Evolutionary conservation across 768 basidiomycete genomes (phyloP), one percentile per base, ranked within the genome.

Genomic region (Tylopilus rubrobrunneus): DNA sequence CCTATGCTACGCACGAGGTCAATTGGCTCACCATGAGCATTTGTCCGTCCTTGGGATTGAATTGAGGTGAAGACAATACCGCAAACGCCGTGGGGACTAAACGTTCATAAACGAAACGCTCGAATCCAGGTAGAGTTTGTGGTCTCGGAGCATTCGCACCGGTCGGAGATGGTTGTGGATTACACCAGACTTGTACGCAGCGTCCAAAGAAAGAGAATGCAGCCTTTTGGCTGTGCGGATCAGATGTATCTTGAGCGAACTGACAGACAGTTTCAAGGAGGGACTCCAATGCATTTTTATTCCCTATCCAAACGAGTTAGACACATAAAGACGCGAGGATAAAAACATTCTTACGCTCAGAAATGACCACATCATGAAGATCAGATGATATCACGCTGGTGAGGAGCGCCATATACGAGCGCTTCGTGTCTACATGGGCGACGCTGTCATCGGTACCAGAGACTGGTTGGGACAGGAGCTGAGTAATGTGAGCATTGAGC

Each of bases 31-130:
- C 95, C 64, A 86, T 81, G 47, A 87, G 76, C 64, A 87, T 84
- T 62, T 93, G 91, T 2, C 90, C 92, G 65, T 97, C 93, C 65
- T 90, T 91, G 59, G 87, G 75, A 65, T 94, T 95, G 67, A 97
- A 91, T 39, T 85, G 82, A 0, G 87, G 83, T 9, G 79, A 75
- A 11, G 89, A 85, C 1, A 92, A 82, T 5, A 98, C 82, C 8
- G 84, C 79, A 69, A 99, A 97, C 23, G 86, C 87, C 3, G 83
- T 74, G 11, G 92, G 90, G 48, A 98, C 75, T 33, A 96, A 71
- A 12, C 85, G 82, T 56, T 94, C 88, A 63, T 98, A 98, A 29
- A 96, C 81, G 67, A 95, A 95, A 14, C 83, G 80, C 60, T 98
- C 94, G 60, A 97, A 98, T 1, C 96, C 95, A 11, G 93, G 92